Base-by-base conservation (phyloP, 2,329 filamentous ascomycete genomes). In the Zelopaecilomyces penicillatus region DNA sequence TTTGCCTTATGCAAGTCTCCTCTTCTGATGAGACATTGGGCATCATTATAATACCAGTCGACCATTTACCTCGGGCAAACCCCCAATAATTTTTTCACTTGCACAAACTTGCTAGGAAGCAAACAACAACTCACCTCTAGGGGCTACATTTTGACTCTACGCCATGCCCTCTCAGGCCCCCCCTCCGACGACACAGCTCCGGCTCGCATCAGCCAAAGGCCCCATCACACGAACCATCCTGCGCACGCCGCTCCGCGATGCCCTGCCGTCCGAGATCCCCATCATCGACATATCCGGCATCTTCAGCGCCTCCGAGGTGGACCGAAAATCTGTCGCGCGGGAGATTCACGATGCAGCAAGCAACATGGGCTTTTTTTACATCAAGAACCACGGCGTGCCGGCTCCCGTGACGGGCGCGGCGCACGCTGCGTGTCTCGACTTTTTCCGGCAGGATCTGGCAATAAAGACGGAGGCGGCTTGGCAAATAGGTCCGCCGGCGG, bases 291-390 rank as follows among this genome's bases (percentile, higher is more conserved):
- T 78, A 5, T 62, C 64, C 0, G 54, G 57, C 9, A 65, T 66
- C 45, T 66, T 71, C 43, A 64, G 65, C 41, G 44, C 55, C 2
- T 57, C 63, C 1, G 41, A 65, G 0, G 51, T 57, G 0, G 61
- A 65, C 3, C 66, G 69, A 0, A 57, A 63, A 35, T 49, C 53
- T 8, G 64, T 75, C 0, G 71, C 72, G 0, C 50, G 53, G 0
- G 55, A 63, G 4, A 66, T 78, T 11, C 64, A 62, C 19, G 51
- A 60, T 0, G 75, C 75, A 0, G 69, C 73, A 3, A 66, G 69
- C 10, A 71, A 66, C 33, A 75, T 63, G 0, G 75, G 74, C 3
- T 78, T 78, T 61, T 78, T 78, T 58, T 78, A 78, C 59, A 64
- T 77, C 47, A 64, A 62, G 47, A 71, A 74, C 45, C 73, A 76